Percentiles rank a stretch among this genome's conserved stretches.
phyloP scores from a whole-genome alignment of 225 moss, liverwort and hornwort species.

The Rhytidiadelphus loreus region DNA sequence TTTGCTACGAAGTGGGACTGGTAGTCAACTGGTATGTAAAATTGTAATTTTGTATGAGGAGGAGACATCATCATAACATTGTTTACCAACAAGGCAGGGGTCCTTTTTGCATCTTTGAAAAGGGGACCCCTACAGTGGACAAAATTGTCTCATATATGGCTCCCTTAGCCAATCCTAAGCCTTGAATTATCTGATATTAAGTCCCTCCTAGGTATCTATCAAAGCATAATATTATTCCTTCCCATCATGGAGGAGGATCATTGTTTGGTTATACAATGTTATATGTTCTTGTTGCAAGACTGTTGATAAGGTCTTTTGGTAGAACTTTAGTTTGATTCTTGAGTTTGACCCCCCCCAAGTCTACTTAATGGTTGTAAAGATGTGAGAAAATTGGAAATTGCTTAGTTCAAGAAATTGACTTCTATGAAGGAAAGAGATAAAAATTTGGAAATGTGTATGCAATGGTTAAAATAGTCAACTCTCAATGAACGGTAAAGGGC shows the following conservation, averaged over 20 bases:
- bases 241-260: not conserved
- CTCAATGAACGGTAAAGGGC: not conserved
- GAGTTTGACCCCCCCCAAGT: not conserved
- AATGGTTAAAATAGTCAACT: not conserved
- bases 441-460: fast-evolving
- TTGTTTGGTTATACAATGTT: not conserved
- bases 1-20: not conserved
- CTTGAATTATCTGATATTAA: no score
- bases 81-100: not conserved
- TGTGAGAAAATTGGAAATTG: fast-evolving
- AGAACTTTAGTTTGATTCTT: not conserved
- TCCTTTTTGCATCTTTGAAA: not conserved
- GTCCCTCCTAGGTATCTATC: fast-evolving
- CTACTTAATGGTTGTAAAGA: no score
- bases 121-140: fast-evolving
- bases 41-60: not conserved
- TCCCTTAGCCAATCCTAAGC: not conserved
- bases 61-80: not conserved
- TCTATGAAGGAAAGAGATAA: no score
- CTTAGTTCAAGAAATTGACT: not conserved
- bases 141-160: not conserved
- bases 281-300: fast-evolving
- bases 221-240: not conserved
- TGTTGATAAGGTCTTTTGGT: not conserved
- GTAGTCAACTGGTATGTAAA: not conserved